phyloP scores from a whole-genome alignment of 1,284 basidiomycete genomes.

The Schizophyllum commune region DNA sequence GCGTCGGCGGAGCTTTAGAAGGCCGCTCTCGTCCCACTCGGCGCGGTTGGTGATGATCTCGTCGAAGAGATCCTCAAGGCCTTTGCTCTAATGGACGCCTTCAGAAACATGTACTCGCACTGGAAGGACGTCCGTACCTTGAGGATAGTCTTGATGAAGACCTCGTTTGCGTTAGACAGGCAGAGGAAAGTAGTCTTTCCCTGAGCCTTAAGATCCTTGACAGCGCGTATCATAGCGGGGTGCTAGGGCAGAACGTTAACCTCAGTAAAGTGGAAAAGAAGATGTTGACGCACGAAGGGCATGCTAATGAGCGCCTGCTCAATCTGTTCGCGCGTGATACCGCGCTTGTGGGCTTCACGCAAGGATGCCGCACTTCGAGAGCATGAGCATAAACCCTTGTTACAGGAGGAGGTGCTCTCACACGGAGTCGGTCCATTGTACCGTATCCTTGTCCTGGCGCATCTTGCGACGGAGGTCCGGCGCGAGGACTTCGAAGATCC shows the following conservation, averaged over 20 bases:
- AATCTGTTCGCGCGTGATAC: slow-evolving; percentile 69
- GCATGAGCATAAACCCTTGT: not conserved
- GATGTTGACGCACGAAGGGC: slow-evolving; percentile 67
- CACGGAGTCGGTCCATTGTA: slow-evolving; percentile 96
- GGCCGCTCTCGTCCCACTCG: slow-evolving; percentile 65
- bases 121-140: slow-evolving; percentile 37
- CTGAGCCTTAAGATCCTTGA: slow-evolving; percentile 65
- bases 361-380: slow-evolving; percentile 62
- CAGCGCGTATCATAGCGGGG: slow-evolving; percentile 91
- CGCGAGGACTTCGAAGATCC: slow-evolving; percentile 89
- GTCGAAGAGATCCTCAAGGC: slow-evolving; percentile 67
- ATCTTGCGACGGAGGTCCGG: slow-evolving; percentile 82
- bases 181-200: slow-evolving; percentile 79
- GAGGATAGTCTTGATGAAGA: slow-evolving; percentile 89
- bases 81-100: slow-evolving; percentile 50
- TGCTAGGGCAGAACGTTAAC: slow-evolving; percentile 52
- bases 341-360: slow-evolving; percentile 60
- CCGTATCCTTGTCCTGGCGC: slow-evolving; percentile 56
- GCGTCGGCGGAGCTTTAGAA: slow-evolving; percentile 72
- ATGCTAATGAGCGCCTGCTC: slow-evolving; percentile 71
- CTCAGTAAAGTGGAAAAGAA: not conserved
- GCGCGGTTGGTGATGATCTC: slow-evolving; percentile 94
- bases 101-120: not conserved
- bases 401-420: slow-evolving; percentile 30
- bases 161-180: slow-evolving; percentile 88